Evolutionary conservation across 1,284 basidiomycete species (phyloP).

Genomic region (Filobasidium uniguttulatum): DNA sequence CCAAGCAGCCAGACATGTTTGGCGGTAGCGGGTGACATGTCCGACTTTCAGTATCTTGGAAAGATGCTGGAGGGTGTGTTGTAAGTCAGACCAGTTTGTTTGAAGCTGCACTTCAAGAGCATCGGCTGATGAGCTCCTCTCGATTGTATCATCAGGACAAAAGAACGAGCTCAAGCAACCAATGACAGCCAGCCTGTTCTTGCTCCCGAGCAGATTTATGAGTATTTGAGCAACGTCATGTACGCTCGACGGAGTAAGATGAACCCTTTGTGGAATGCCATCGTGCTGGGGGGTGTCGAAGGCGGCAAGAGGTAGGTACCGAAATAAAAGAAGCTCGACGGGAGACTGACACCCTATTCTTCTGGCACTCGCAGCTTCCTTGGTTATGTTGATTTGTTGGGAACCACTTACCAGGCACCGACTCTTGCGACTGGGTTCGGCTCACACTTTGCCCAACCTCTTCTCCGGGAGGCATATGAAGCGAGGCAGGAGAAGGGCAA

Average conservation of each 20-base stretch:
- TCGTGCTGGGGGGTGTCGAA: conserved; percentile 84
- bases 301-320: conserved; percentile 60
- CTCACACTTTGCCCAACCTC: conserved; percentile 82
- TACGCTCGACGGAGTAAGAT: conserved; percentile 78
- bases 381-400: conserved; percentile 89
- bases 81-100: conserved; percentile 20
- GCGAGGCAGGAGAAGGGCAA: conserved; percentile 54
- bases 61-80: conserved; percentile 40
- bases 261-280: conserved; percentile 89
- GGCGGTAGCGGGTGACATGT: conserved; percentile 92
- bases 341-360: neutral
- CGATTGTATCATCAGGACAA: conserved; percentile 42
- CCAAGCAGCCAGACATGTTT: conserved; percentile 49
- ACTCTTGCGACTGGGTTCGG: conserved; percentile 95
- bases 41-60: conserved; percentile 92
- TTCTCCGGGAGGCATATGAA: conserved; percentile 62
- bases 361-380: conserved; percentile 52
- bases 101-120: neutral
- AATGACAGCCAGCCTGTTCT: conserved; percentile 69
- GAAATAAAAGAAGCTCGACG: neutral
- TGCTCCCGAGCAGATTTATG: conserved; percentile 81
- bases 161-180: conserved; percentile 47
- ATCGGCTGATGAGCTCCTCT: neutral
- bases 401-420: conserved; percentile 87
- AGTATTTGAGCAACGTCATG: conserved; percentile 82